Evolutionary conservation across 352 stramenopile species (phyloP).

Genomic region (Globisporangium middletonii): DNA sequence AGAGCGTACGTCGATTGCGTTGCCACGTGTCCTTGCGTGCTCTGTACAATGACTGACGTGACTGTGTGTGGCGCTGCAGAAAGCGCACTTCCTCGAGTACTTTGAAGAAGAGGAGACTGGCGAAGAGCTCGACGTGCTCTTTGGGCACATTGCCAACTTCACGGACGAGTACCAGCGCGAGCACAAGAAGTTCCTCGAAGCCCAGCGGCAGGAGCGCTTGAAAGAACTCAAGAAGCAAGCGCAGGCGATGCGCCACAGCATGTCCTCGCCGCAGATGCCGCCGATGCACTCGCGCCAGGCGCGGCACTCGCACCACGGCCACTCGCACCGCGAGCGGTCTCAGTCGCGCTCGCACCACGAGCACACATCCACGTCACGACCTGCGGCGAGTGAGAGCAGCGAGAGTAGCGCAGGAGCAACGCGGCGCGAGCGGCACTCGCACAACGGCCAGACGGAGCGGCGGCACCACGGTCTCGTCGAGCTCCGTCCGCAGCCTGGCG

Average conservation of each 20-base stretch:
- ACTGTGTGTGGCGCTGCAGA: slow-evolving; percentile 22
- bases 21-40: neutral
- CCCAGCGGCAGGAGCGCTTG: slow-evolving; percentile 20
- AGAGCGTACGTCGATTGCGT: slow-evolving; percentile 26
- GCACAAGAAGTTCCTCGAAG: slow-evolving; percentile 59
- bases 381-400: neutral
- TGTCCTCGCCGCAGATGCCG: slow-evolving; percentile 8
- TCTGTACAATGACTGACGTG: neutral
- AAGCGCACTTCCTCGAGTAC: slow-evolving; percentile 72
- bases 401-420: neutral
- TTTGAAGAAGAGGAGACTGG: slow-evolving; percentile 80
- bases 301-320: slow-evolving; percentile 12
- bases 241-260: slow-evolving; percentile 11
- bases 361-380: neutral
- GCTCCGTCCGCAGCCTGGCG: neutral
- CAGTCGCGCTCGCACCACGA: neutral
- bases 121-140: slow-evolving; percentile 70
- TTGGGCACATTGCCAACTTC: slow-evolving; percentile 71
- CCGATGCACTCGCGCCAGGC: slow-evolving; percentile 5
- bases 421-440: neutral
- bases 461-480: slow-evolving; percentile 3
- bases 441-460: slow-evolving; percentile 2
- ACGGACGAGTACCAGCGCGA: slow-evolving; percentile 66
- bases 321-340: neutral
- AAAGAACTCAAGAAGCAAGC: slow-evolving; percentile 20